These are phyloP conservation scores for Volvox carteri DNA, from an alignment of 163 green algal species.

Conservation along the genomic window DNA sequence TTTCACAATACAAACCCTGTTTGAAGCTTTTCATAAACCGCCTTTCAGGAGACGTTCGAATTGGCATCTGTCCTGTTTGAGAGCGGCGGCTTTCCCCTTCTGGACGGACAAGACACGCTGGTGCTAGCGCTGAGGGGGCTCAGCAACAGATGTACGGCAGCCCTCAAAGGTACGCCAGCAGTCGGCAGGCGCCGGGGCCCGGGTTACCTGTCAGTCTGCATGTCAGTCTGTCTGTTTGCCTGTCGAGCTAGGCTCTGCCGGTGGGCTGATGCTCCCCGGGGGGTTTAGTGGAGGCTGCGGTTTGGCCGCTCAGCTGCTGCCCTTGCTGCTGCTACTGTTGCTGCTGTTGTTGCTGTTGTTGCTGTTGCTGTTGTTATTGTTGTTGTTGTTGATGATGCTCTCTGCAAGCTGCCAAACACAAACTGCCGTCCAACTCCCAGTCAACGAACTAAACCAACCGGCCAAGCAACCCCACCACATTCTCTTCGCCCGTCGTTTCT, in stretches of 20 bases:
- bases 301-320: background rate
- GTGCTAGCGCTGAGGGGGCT: conserved; percentile 10
- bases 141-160: background rate
- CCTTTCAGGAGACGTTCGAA: conserved; percentile 10
- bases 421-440: background rate
- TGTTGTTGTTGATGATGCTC: no score
- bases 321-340: background rate
- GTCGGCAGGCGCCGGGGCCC: background rate
- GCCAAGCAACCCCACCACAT: background rate
- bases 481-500: background rate
- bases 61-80: conserved; percentile 36
- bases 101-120: conserved; percentile 37
- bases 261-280: no score
- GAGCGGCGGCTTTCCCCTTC: conserved; percentile 20
- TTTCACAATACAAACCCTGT: no score
- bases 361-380: no score
- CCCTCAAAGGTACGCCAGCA: conserved; percentile 16
- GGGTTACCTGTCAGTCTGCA: no score
- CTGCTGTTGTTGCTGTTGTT: no score
- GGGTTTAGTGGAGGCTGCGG: background rate
- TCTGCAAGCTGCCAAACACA: no score
- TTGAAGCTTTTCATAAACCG: no score
- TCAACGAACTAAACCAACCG: background rate
- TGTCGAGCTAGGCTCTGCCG: no score
- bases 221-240: no score